These are phyloP conservation scores for Oryza brachyantha DNA, from an alignment of 176 grass and related monocot species.

Conservation along the genomic window DNA sequence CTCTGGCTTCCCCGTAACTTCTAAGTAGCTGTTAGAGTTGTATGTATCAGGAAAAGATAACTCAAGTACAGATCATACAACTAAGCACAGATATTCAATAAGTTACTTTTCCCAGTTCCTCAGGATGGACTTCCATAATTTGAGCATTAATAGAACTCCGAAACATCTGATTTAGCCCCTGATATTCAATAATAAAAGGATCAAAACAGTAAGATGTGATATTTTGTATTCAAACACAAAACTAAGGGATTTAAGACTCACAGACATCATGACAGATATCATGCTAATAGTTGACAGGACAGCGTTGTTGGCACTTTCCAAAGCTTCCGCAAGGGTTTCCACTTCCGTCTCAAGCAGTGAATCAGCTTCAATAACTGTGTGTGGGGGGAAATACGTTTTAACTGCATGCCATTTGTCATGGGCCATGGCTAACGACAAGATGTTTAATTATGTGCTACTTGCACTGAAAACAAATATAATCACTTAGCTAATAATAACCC, in stretches of 20 bases:
- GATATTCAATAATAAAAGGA: slow-evolving; percentile 27
- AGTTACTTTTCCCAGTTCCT: slow-evolving; percentile 70
- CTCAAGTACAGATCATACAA: slow-evolving; percentile 24
- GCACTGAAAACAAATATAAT: background rate
- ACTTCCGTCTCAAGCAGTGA: slow-evolving; percentile 83
- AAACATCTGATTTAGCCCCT: slow-evolving; percentile 65
- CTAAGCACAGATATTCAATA: slow-evolving; percentile 8
- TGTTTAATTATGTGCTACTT: slow-evolving; percentile 23
- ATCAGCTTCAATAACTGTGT: slow-evolving; percentile 85
- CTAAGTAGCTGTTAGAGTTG: slow-evolving; percentile 65
- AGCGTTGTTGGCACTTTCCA: slow-evolving; percentile 95
- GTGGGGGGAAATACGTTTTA: slow-evolving; percentile 16
- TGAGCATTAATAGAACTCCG: slow-evolving; percentile 58
- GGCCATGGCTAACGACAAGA: background rate
- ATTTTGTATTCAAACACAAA: slow-evolving; percentile 20
- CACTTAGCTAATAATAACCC: background rate
- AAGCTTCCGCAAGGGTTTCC: slow-evolving; percentile 89
- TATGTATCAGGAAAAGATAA: slow-evolving; percentile 32
- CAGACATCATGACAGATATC: slow-evolving; percentile 87
- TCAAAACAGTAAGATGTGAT: slow-evolving; percentile 14
- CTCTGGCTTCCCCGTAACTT: slow-evolving; percentile 79
- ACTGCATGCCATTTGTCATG: slow-evolving; percentile 23
- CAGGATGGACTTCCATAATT: slow-evolving; percentile 57
- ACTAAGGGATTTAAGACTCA: slow-evolving; percentile 40
- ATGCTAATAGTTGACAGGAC: slow-evolving; percentile 73